A percentile compares a stretch with the other conserved stretches of the same genome.
Conservation (phyloP, 2,329 filamentous ascomycete genomes). For the Chaetomiaceae sp. region DNA sequence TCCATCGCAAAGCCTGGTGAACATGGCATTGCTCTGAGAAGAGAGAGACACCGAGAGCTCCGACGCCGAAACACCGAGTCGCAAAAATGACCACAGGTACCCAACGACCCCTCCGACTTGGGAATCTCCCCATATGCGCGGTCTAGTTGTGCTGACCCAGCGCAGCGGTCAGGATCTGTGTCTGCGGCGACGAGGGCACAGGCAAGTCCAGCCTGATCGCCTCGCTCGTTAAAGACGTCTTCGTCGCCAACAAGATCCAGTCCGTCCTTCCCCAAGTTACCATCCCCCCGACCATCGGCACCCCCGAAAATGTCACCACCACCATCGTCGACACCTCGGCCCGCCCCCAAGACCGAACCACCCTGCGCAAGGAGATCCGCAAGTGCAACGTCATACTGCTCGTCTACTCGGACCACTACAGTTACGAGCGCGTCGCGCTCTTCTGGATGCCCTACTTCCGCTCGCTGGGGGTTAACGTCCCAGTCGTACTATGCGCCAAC, state of each 20-base stretch:
- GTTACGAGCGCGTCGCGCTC: conserved; percentile 91
- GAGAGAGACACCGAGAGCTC: not conserved
- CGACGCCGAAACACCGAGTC: not conserved
- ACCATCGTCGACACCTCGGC: conserved; percentile 97
- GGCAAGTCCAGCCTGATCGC: conserved; percentile 92
- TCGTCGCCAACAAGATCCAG: conserved; percentile 93
- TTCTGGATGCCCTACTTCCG: conserved; percentile 99
- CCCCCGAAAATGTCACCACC: conserved; percentile 93
- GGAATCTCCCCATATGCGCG: not conserved
- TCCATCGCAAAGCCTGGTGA: not conserved
- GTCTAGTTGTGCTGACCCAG: not conserved
- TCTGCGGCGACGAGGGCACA: conserved; percentile 94
- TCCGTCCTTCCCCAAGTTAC: conserved; percentile 91
- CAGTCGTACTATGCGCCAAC: conserved; percentile 93
- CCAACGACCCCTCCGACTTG: too few relatives aligned
- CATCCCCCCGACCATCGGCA: conserved; percentile 86
- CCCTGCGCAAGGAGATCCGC: conserved; percentile 86
- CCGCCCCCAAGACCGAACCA: conserved; percentile 85
- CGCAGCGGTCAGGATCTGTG: conserved; percentile 74
- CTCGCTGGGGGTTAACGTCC: conserved; percentile 96
- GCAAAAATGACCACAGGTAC: conserved; percentile 24
- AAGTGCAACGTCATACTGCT: conserved; percentile 96
- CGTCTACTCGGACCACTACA: conserved; percentile 98
- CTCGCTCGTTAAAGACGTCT: conserved; percentile 94
- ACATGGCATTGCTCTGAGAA: conserved; percentile 5